Evolutionary conservation across 345 rosid genomes (phyloP), one percentile per base, ranked within the genome.

Genomic region (Laguncularia racemosa): DNA sequence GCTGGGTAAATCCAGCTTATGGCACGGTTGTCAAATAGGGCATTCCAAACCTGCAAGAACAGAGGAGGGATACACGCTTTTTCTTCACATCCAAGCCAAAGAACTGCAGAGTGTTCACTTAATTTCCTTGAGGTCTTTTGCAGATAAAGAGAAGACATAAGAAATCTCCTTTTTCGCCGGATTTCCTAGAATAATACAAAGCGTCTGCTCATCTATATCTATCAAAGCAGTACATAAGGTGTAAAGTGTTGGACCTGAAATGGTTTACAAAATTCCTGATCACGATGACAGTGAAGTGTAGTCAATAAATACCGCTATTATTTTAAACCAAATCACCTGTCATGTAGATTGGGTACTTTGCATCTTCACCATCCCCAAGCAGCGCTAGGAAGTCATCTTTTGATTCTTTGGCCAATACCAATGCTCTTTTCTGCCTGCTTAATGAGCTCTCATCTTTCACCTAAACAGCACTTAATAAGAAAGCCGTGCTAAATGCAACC

Each of bases 271-370:
- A 60, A 55, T 10, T 23, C 14, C 51, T 15, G 49, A 67, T 44
- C 55, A 63, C 55, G 60, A 68, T 56, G 49, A 43, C 12, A 44
- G 20, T 3, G 46, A 52, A 54, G 20, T 14, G 44, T 18, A 56
- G 38, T 9, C 17, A 59, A 15, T 20, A 33, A n/a, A 17, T 50
- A 49, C 7, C 44, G 59, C 16, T 23, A 48, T 4, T 14, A 33
- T 33, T 33, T 33, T 6, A 33, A 33, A 33, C 40, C 1, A 33
- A 33, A 9, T 55, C 62, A 78, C 84, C 82, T 75, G 78, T 77
- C 85, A 79, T 81, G 77, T 77, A 76, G 62, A 77, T 76, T 23
- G 85, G 85, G 67, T 77, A 77, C 55, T 59, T 66, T 58, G 69
- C 20, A 53, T 75, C 72, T 12, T 67, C 70, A 17, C 16, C 62